These are phyloP conservation scores for Nannizziopsis barbatae DNA, from an alignment of 2,329 filamentous ascomycete species.

Conservation along the genomic window DNA sequence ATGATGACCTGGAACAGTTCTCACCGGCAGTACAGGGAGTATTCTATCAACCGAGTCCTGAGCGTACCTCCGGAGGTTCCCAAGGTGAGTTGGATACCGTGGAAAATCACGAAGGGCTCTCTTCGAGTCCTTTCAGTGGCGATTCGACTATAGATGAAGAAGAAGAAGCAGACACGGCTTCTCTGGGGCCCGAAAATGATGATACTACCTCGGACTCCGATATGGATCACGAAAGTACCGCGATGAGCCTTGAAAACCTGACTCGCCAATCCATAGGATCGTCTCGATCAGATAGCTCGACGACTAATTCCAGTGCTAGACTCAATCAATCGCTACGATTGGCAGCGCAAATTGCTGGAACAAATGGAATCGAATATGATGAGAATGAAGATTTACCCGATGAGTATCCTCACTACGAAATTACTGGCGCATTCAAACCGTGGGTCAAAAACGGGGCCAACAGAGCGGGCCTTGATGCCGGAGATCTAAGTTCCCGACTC, in stretches of 20 bases:
- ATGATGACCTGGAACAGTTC: background rate
- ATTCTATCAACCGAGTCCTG: background rate
- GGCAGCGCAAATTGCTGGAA: conserved; percentile 64
- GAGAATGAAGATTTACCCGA: conserved; percentile 61
- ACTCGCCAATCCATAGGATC: conserved; percentile 58
- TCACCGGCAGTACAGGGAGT: conserved; percentile 3
- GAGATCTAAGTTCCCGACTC: conserved; percentile 32
- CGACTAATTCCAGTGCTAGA: conserved; percentile 57
- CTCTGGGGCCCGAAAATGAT: conserved; percentile 36
- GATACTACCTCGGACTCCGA: conserved; percentile 40
- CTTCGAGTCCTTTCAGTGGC: conserved; percentile 67
- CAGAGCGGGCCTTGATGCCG: conserved; percentile 33
- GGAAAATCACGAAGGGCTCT: conserved; percentile 56
- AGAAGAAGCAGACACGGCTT: conserved; percentile 34
- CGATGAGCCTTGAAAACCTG: conserved; percentile 72
- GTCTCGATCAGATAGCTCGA: conserved; percentile 44
- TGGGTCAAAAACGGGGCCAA: conserved; percentile 36
- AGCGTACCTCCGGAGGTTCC: conserved; percentile 20
- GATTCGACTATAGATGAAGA: conserved; percentile 40
- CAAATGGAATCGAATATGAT: conserved; percentile 53
- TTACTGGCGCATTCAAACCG: conserved; percentile 40
- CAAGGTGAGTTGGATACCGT: conserved; percentile 54
- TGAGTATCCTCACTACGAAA: conserved; percentile 58
- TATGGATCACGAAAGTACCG: conserved; percentile 56
- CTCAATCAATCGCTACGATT: conserved; percentile 67